Evolutionary conservation across 768 basidiomycete genomes (phyloP), one percentile per base, ranked within the genome.

Genomic region (Vararia minispora): DNA sequence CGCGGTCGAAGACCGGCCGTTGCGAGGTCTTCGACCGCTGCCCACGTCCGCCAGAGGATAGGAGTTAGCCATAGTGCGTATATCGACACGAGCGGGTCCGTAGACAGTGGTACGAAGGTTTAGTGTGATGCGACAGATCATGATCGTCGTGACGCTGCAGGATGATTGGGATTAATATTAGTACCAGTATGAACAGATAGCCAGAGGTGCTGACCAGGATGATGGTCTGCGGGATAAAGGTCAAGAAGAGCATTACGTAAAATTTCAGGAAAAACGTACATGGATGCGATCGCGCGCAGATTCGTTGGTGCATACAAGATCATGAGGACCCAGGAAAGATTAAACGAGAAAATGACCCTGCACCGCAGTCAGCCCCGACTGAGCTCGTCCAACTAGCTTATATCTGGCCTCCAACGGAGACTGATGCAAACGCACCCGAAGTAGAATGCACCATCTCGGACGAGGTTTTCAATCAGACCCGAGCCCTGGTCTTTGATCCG

Each of bases 91-190:
- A 13, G 43, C 26, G 24, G 40, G n/a, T 5, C 43, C 43, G 29
- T 47, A 45, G 23, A 45, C 46, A 5, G 46, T 38, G n/a, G 41
- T 35, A 27, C 46, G 43, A 17, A 47, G 29, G 29, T 39, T 47
- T 27, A 47, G 43, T 13, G 46, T 45, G 31, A 47, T 47, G 28
- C 46, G 46, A 28, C 46, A 45, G 32, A 43, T 44, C 39, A 47
- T 41, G 1, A 45, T 26, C 17, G 43, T 36, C 24, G 45, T 47
- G 27, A 47, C 33, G 21, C 46, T 47, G 29, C 13, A 10, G n/a
- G 23, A 8, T 2, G n/a, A 25, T 34, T n/a, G n/a, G n/a, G n/a
- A n/a, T n/a, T n/a, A n/a, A n/a, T n/a, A n/a, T n/a, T n/a, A n/a
- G n/a, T n/a, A n/a, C n/a, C n/a, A n/a, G 21, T 33, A 24, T 16